Percentiles rank a stretch among this genome's conserved stretches.
These are phyloP conservation scores for Carex kokanica DNA, from an alignment of 176 grass and related monocot genomes.

Conservation along the genomic window DNA sequence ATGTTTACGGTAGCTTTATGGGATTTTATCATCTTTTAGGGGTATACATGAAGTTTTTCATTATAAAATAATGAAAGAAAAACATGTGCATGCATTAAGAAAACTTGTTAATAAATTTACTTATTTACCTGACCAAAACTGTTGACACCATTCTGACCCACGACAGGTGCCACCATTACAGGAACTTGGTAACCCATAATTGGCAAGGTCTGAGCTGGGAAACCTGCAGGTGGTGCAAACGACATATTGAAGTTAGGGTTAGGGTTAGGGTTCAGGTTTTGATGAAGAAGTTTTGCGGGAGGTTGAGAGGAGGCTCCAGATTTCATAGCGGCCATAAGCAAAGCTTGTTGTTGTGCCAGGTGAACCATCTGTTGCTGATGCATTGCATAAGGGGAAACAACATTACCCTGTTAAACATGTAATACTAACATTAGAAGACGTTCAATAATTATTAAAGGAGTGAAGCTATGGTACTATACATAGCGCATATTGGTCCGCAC, in stretches of 20 bases:
- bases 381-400: slow-evolving; percentile 72
- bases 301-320: slow-evolving; percentile 51
- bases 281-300: slow-evolving; percentile 40
- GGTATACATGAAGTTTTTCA: neutral
- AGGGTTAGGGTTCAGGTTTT: slow-evolving; percentile 31
- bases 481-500: too few relatives aligned
- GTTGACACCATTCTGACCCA: slow-evolving; percentile 49
- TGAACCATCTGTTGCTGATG: slow-evolving; percentile 94
- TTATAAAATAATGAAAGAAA: neutral
- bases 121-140: slow-evolving; percentile 34
- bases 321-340: slow-evolving; percentile 83
- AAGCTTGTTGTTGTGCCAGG: slow-evolving; percentile 90
- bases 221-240: slow-evolving; percentile 33
- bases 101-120: neutral
- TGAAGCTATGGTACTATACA: too few relatives aligned
- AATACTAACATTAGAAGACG: neutral
- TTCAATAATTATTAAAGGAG: neutral
- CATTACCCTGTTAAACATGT: slow-evolving; percentile 69
- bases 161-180: slow-evolving; percentile 31
- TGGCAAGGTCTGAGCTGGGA: slow-evolving; percentile 54
- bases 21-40: neutral
- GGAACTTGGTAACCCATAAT: slow-evolving; percentile 63
- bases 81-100: neutral
- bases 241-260: slow-evolving; percentile 29
- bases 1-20: neutral